These are phyloP conservation scores for Cladosporium sp. DNA, from an alignment of 2,329 filamentous ascomycete genomes.

Conservation along the genomic window DNA sequence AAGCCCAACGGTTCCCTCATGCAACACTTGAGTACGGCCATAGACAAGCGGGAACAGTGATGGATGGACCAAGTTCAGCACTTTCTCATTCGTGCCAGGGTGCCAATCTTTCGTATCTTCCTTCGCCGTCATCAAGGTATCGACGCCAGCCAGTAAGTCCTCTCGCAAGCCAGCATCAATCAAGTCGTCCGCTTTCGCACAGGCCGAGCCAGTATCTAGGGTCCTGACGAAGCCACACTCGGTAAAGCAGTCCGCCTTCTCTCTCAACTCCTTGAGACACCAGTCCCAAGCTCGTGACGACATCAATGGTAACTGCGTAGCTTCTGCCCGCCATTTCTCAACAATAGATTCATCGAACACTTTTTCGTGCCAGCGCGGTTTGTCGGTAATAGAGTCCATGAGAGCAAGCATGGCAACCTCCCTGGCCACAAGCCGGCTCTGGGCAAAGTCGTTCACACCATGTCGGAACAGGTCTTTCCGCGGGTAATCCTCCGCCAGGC, in stretches of 20 bases:
- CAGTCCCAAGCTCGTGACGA: conserved; percentile 26
- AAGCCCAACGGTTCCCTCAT: conserved; percentile 24
- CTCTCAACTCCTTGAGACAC: conserved; percentile 40
- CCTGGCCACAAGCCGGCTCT: conserved; percentile 13
- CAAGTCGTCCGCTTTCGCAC: conserved; percentile 52
- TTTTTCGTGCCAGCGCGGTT: conserved; percentile 29
- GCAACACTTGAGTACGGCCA: conserved; percentile 41
- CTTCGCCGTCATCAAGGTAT: conserved; percentile 46
- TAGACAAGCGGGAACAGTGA: conserved; percentile 59
- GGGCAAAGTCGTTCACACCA: conserved; percentile 21
- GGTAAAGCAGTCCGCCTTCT: conserved; percentile 47
- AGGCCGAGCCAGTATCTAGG: conserved; percentile 42
- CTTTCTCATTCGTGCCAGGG: conserved; percentile 32
- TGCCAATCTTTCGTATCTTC: conserved; percentile 16
- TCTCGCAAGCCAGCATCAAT: conserved; percentile 37
- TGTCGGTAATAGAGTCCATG: conserved; percentile 29
- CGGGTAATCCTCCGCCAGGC: no score
- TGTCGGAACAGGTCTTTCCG: conserved; percentile 15
- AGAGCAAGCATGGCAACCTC: conserved; percentile 29
- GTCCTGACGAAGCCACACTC: conserved; percentile 40
- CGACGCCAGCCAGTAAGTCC: conserved; percentile 42
- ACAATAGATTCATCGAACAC: conserved; percentile 26
- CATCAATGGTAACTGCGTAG: neutral
- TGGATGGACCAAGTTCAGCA: conserved; percentile 60
- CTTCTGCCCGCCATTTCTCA: conserved; percentile 25